These are phyloP conservation scores for Durusdinium trenchii DNA, from an alignment of 73 alveolate genomes.

Conservation along the genomic window DNA sequence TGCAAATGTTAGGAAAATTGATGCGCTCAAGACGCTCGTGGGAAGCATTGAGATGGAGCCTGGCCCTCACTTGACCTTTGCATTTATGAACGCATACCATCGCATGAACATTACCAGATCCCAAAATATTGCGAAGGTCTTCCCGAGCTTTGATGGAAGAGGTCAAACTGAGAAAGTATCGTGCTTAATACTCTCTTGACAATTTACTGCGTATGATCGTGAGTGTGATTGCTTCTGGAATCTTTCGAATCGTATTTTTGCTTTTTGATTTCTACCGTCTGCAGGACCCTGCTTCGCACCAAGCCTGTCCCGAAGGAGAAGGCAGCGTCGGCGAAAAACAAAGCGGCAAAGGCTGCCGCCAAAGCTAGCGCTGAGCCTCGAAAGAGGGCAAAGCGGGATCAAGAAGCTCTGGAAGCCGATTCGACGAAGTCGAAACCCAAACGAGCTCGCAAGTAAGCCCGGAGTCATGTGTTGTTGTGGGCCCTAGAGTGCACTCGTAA, in stretches of 20 bases:
- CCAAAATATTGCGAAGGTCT: background rate
- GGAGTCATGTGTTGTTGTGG: too few species aligned
- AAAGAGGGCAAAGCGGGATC: background rate
- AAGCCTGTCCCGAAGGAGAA: too few species aligned
- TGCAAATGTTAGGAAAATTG: too few species aligned
- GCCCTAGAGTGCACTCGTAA: too few species aligned
- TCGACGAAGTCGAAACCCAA: too few species aligned
- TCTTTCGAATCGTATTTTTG: too few species aligned
- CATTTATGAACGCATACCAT: too few species aligned
- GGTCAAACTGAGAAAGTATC: background rate
- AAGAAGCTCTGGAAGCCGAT: background rate
- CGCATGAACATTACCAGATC: background rate
- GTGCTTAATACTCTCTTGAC: too few species aligned
- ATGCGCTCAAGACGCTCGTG: background rate
- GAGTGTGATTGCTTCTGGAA: too few species aligned
- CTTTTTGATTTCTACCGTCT: too few species aligned
- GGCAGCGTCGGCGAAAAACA: background rate
- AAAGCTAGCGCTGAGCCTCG: background rate
- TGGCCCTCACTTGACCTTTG: background rate
- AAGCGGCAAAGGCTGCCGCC: background rate
- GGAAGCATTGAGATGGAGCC: background rate
- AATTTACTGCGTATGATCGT: too few species aligned
- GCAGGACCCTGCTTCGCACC: background rate
- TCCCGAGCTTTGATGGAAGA: slow-evolving; percentile 60
- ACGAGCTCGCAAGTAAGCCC: too few species aligned